Evolutionary conservation across 2,329 filamentous ascomycete genomes (phyloP).

Genomic region (Penicillium sp.): DNA sequence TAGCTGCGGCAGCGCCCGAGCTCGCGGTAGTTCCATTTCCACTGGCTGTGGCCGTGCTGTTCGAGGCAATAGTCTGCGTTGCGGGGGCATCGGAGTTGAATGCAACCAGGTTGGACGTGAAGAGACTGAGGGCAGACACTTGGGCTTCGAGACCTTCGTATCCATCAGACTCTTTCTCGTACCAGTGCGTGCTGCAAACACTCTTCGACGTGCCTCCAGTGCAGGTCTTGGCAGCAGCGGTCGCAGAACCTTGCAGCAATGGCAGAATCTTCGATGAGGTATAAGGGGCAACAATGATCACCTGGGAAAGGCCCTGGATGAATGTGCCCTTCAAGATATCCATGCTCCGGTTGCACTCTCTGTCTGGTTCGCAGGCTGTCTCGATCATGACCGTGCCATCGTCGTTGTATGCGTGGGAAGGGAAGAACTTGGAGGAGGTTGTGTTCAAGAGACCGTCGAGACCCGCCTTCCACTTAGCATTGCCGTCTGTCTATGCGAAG

Average conservation of each 20-base stretch:
- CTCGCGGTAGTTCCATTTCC: conserved; percentile 5
- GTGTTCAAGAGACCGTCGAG: conserved; percentile 60
- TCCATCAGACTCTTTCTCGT: conserved; percentile 11
- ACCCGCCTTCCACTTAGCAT: conserved; percentile 57
- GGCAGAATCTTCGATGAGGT: conserved; percentile 59
- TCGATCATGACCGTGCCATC: conserved; percentile 65
- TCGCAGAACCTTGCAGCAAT: conserved; percentile 59
- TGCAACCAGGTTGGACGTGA: conserved; percentile 18
- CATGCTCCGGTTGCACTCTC: conserved; percentile 70
- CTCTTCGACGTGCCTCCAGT: conserved; percentile 46
- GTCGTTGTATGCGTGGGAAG: conserved; percentile 40
- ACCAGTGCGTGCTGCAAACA: conserved; percentile 19
- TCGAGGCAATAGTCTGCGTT: conserved; percentile 2
- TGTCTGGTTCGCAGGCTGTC: conserved; percentile 62
- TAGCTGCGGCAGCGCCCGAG: conserved; percentile 1
- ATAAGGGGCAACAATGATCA: conserved; percentile 64
- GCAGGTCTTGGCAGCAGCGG: conserved; percentile 64
- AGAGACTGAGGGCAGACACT: conserved; percentile 15
- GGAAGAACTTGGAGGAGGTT: conserved; percentile 54
- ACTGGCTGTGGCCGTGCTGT: not conserved
- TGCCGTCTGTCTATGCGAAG: conserved; percentile 35
- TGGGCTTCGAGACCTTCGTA: conserved; percentile 5
- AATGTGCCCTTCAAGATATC: conserved; percentile 71
- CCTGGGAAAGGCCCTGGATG: conserved; percentile 64
- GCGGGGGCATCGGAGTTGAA: conserved; percentile 7